phyloP scores from a whole-genome alignment of 1,284 basidiomycete species.

The Cronartium ribicola region DNA sequence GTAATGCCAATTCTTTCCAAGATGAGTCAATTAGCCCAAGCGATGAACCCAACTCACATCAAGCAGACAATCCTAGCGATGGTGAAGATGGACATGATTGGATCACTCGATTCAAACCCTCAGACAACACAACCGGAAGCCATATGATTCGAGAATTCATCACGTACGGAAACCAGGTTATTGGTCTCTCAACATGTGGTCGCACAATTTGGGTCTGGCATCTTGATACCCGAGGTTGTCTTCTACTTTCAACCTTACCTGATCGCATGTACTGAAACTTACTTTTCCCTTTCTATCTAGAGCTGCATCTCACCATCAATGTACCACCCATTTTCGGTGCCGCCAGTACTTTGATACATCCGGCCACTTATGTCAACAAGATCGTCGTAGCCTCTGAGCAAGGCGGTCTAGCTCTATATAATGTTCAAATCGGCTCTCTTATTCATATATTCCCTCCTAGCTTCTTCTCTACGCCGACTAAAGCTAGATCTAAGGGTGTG shows the following conservation, averaged over 20 bases:
- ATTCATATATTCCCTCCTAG: slow-evolving; percentile 33
- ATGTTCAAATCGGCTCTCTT: slow-evolving; percentile 73
- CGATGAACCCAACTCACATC: neutral
- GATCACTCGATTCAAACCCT: slow-evolving; percentile 24
- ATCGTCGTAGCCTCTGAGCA: slow-evolving; percentile 76
- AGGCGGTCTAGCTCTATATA: slow-evolving; percentile 89
- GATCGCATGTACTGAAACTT: slow-evolving; percentile 29
- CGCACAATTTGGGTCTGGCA: slow-evolving; percentile 77
- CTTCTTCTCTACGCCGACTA: slow-evolving; percentile 46
- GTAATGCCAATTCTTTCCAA: neutral
- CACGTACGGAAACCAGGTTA: slow-evolving; percentile 49
- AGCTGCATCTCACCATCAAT: slow-evolving; percentile 62
- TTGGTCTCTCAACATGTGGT: slow-evolving; percentile 65
- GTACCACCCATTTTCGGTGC: slow-evolving; percentile 71
- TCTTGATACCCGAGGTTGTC: slow-evolving; percentile 60
- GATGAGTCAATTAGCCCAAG: neutral
- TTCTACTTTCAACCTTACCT: slow-evolving; percentile 24
- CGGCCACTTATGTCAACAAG: slow-evolving; percentile 96
- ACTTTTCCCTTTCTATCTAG: slow-evolving; percentile 51
- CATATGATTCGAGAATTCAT: slow-evolving; percentile 43
- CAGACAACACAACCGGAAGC: neutral
- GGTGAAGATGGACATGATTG: neutral
- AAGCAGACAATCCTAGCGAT: neutral
- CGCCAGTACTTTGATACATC: slow-evolving; percentile 79
- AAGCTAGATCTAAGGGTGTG: slow-evolving; percentile 46